Conservation (phyloP, 441 rosid species). For the Adansonia grandidieri region DNA sequence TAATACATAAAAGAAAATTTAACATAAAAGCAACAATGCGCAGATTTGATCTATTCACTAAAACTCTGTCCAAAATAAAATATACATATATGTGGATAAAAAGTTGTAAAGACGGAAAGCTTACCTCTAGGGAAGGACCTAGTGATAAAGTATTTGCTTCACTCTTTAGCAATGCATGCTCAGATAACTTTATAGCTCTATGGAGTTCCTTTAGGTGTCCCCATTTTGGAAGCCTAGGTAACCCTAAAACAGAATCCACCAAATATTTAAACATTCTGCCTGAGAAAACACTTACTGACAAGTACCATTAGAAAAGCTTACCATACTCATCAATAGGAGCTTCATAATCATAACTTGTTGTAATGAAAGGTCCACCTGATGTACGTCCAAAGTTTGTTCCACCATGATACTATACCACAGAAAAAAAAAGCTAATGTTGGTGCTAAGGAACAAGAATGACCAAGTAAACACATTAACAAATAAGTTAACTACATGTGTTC, state of each 20-base stretch:
- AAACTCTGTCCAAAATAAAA: neutral
- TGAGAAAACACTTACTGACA: slow-evolving; percentile 10
- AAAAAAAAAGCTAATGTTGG: slow-evolving; percentile 21
- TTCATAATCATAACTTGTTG: slow-evolving; percentile 97
- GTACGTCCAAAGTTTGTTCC: slow-evolving; percentile 98
- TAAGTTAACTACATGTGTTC: neutral
- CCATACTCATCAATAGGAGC: slow-evolving; percentile 99
- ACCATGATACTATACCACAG: slow-evolving; percentile 75
- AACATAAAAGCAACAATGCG: neutral
- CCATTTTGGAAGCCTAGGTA: slow-evolving; percentile 95
- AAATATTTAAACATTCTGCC: slow-evolving; percentile 10
- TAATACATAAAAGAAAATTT: neutral
- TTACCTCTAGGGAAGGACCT: slow-evolving; percentile 81
- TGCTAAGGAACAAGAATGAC: neutral
- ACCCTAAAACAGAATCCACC: slow-evolving; percentile 49
- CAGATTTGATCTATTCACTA: neutral
- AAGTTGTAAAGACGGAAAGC: slow-evolving; percentile 22
- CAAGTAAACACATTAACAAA: neutral
- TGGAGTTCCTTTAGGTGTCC: slow-evolving; percentile 94
- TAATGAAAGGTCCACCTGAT: slow-evolving; percentile 92
- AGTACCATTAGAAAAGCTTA: slow-evolving; percentile 35
- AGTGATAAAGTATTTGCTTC: slow-evolving; percentile 56
- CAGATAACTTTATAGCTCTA: slow-evolving; percentile 77
- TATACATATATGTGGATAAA: neutral
- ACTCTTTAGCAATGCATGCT: slow-evolving; percentile 58